These are phyloP conservation scores for Penicillium pancosmium DNA, from an alignment of 495 filamentous ascomycete genomes.

Conservation along the genomic window DNA sequence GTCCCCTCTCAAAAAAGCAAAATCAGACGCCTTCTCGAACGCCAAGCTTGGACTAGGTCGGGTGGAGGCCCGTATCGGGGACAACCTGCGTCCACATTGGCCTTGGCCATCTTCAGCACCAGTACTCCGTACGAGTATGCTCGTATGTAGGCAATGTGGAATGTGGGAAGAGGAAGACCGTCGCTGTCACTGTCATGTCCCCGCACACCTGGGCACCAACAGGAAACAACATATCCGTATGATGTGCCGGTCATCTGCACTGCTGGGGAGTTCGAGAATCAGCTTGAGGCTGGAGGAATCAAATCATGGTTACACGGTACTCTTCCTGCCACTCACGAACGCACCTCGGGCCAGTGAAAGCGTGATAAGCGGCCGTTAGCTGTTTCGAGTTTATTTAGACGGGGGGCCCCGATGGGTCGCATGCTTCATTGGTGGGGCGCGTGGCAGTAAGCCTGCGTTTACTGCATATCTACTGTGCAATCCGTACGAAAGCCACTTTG, in stretches of 20 bases:
- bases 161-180: too few relatives aligned
- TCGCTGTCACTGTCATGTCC: neutral
- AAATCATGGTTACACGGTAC: neutral
- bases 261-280: slow-evolving; percentile 3
- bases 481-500: neutral
- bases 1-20: neutral
- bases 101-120: too few relatives aligned
- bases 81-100: slow-evolving; percentile 7
- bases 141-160: too few relatives aligned
- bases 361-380: slow-evolving; percentile 39
- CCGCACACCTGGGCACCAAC: neutral
- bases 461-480: neutral
- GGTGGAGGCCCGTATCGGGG: slow-evolving; percentile 31
- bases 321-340: slow-evolving; percentile 13
- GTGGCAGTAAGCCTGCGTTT: neutral
- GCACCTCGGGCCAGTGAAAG: slow-evolving; percentile 8
- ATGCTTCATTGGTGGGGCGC: slow-evolving; percentile 1
- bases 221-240: slow-evolving; percentile 13
- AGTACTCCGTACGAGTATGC: too few relatives aligned
- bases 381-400: slow-evolving; percentile 53
- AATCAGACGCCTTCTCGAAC: neutral
- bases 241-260: slow-evolving; percentile 9
- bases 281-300: slow-evolving; percentile 12
- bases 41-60: slow-evolving; percentile 5
- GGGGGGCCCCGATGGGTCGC: slow-evolving; percentile 12